Base-by-base conservation (phyloP, 495 filamentous ascomycete species). In the Penicillium coffeae region DNA sequence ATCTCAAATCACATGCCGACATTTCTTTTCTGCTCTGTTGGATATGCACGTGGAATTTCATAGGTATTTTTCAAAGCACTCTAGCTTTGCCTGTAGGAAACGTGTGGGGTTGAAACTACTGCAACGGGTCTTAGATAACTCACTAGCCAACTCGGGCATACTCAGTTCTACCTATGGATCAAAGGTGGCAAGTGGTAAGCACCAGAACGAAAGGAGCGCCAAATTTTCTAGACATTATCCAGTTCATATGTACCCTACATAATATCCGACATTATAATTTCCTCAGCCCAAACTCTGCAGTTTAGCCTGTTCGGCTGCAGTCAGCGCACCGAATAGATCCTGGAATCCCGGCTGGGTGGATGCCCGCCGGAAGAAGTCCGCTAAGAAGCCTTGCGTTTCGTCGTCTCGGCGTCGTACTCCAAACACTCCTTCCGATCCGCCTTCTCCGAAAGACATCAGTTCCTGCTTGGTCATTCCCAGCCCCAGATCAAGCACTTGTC, bases 321-420 rank as follows among this genome's bases (percentile, higher is more conserved):
- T 87, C 60, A 96, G 60, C 9, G 79, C 71, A 14, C 70, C 74
- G 64, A 84, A 95, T 54, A 91, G 74, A 27, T 85, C 81, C 56
- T 81, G 79, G 66, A 96, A 96, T 14, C 75, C 83, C 3, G 83
- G 79, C 52, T 88, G 78, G 36, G 86, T 83, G 3, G 81, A 82
- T 8, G 84, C 80, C 34, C 79, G 70, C 10, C 84, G 76, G 74
- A 98, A 96, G 65, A 95, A 98, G 8, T 87, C 80, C 1, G 76
- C 69, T 27, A 98, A 73, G 59, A 87, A 95, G 7, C 74, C 80
- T 65, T 95, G 88, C 10, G 91, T 97, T 64, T 95, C 89, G 60
- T 96, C 91, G 58, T 98, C 92, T n/a, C 82, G 75, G 57, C 85
- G 79, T 32, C 87, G 82, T 50, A 73, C 66, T 3, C 65, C 71